Conservation (phyloP, 805 yeast species). For the Grigorovia humatica region DNA sequence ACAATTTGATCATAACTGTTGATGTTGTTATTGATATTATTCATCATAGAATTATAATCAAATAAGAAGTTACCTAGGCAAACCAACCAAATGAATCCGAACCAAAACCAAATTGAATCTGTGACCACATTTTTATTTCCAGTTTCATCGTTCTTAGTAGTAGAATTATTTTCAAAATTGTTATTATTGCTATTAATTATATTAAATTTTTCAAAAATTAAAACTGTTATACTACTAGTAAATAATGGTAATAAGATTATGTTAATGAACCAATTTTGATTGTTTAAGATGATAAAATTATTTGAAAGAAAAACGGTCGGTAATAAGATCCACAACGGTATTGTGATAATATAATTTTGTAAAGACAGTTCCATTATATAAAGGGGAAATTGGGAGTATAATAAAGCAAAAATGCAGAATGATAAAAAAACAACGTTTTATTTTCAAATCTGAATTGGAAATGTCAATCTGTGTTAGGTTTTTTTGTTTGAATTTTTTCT, state of each 20-base stretch:
- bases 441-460: no score
- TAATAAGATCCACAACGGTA: constrained; percentile 25
- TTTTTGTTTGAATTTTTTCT: no score
- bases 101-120: background rate
- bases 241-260: constrained; percentile 1
- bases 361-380: background rate
- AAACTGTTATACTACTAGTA: background rate
- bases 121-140: no score
- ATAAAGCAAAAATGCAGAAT: no score
- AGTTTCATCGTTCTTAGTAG: background rate
- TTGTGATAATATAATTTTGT: constrained; percentile 14
- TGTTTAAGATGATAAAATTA: constrained; percentile 13
- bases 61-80: background rate
- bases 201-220: background rate
- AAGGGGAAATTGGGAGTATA: no score
- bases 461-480: no score
- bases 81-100: background rate
- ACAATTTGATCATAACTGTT: background rate
- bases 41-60: background rate
- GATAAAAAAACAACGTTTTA: no score
- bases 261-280: background rate
- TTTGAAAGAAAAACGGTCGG: constrained; percentile 26
- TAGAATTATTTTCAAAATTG: background rate
- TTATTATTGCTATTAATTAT: background rate
- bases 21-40: background rate